Evolutionary conservation across 441 rosid genomes (phyloP).

Genomic region (Erysimum cheiri): DNA sequence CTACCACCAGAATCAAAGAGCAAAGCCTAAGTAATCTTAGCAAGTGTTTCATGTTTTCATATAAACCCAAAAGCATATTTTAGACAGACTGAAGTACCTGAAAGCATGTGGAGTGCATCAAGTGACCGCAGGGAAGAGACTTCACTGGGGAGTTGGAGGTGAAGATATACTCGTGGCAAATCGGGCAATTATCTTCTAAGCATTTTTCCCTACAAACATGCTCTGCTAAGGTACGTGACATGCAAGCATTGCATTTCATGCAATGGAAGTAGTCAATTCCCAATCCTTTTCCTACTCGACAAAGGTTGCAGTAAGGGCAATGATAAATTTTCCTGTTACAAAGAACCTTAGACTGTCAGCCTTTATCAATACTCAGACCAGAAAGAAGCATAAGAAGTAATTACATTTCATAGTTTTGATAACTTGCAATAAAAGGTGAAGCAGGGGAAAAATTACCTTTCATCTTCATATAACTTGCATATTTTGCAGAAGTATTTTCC

Average conservation of each 20-base stretch:
- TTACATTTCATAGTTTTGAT: background rate
- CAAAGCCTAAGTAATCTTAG: slow-evolving; percentile 17
- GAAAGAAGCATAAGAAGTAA: background rate
- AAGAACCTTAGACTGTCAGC: slow-evolving; percentile 18
- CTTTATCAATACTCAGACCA: background rate
- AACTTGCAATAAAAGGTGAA: background rate
- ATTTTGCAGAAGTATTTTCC: slow-evolving; percentile 88
- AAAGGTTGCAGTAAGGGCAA: slow-evolving; percentile 93
- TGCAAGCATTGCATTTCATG: slow-evolving; percentile 96
- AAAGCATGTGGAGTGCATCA: slow-evolving; percentile 94
- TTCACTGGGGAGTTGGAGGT: slow-evolving; percentile 72
- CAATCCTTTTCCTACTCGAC: slow-evolving; percentile 91
- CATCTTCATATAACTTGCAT: slow-evolving; percentile 96
- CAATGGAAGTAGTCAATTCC: slow-evolving; percentile 92
- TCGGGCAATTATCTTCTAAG: slow-evolving; percentile 89
- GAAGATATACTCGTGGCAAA: slow-evolving; percentile 83
- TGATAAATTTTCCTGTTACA: slow-evolving; percentile 86
- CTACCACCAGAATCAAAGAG: slow-evolving; percentile 53
- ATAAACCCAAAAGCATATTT: background rate
- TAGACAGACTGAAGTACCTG: slow-evolving; percentile 50
- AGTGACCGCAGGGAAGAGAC: slow-evolving; percentile 91
- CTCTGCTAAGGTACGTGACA: slow-evolving; percentile 62
- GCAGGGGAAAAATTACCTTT: slow-evolving; percentile 60
- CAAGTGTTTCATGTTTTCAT: slow-evolving; percentile 4
- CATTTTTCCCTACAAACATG: slow-evolving; percentile 81